Evolutionary conservation across 2,329 filamentous ascomycete genomes (phyloP).

Genomic region (Alternaria incomplexa): DNA sequence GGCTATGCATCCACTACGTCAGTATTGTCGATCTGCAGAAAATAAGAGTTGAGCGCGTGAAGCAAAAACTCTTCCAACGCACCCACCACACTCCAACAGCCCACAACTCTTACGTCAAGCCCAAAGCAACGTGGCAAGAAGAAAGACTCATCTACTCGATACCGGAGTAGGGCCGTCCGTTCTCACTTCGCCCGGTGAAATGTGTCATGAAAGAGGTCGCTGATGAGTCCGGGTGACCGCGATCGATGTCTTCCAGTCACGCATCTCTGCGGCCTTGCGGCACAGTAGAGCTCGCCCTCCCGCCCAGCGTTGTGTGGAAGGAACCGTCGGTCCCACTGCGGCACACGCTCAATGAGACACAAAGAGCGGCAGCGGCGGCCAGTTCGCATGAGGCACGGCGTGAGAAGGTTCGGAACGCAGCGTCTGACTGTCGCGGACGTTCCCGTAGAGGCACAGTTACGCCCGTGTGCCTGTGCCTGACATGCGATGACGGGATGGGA

Average conservation of each 20-base stretch:
- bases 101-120: not conserved
- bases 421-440: constrained; percentile 2
- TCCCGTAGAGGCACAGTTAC: constrained; percentile 2
- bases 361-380: constrained; percentile 3
- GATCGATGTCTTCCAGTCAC: not conserved
- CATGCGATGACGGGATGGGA: not conserved
- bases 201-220: not conserved
- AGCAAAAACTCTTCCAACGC: not conserved
- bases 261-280: not conserved
- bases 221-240: not conserved
- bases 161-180: not conserved
- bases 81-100: not conserved
- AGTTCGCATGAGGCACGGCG: constrained; percentile 6
- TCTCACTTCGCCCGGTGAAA: not conserved
- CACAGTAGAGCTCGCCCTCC: not conserved
- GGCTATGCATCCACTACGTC: not conserved
- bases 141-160: not conserved
- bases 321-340: not conserved
- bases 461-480: not conserved
- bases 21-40: not conserved
- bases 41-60: not conserved
- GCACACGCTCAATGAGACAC: not conserved
- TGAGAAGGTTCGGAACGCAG: constrained; percentile 4
- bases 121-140: not conserved
- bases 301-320: not conserved